phyloP scores from a whole-genome alignment of 2,329 filamentous ascomycete species.

The Drechmeria coniospora region DNA sequence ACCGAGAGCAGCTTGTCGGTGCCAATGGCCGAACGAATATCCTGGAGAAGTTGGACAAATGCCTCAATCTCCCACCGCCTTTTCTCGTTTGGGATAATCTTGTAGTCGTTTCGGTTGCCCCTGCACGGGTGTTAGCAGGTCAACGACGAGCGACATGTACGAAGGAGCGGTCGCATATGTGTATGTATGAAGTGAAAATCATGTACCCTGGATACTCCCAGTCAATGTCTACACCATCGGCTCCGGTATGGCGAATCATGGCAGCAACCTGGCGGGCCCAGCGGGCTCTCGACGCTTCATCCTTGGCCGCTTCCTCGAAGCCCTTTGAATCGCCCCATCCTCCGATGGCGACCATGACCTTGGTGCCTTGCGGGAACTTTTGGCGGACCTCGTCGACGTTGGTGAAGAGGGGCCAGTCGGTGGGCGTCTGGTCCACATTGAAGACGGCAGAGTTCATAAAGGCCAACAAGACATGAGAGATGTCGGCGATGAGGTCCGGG shows the following conservation, averaged over 20 bases:
- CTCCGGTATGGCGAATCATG: conserved; percentile 46
- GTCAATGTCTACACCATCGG: conserved; percentile 51
- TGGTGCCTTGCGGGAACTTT: conserved; percentile 35
- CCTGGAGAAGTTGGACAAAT: conserved; percentile 44
- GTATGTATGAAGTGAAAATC: no score
- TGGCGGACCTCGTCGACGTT: conserved; percentile 30
- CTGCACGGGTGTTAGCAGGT: conserved; percentile 12
- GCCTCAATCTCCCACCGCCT: conserved; percentile 47
- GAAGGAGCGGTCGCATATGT: not conserved
- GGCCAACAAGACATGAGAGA: conserved; percentile 44
- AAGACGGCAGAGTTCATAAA: conserved; percentile 40
- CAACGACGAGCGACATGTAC: not conserved
- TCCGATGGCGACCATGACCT: conserved; percentile 56
- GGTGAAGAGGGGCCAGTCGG: conserved; percentile 36
- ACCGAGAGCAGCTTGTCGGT: conserved; percentile 45
- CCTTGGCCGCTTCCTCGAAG: conserved; percentile 41
- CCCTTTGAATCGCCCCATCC: conserved; percentile 58
- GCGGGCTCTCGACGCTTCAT: conserved; percentile 30
- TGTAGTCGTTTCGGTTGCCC: conserved; percentile 59
- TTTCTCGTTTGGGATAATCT: conserved; percentile 40
- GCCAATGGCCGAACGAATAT: conserved; percentile 42
- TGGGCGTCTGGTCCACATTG: conserved; percentile 23
- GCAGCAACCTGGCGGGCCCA: conserved; percentile 50
- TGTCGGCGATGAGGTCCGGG: conserved; percentile 19
- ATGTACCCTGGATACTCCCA: conserved; percentile 45